phyloP scores from a whole-genome alignment of 441 rosid species.

The Erysimum cheiri region DNA sequence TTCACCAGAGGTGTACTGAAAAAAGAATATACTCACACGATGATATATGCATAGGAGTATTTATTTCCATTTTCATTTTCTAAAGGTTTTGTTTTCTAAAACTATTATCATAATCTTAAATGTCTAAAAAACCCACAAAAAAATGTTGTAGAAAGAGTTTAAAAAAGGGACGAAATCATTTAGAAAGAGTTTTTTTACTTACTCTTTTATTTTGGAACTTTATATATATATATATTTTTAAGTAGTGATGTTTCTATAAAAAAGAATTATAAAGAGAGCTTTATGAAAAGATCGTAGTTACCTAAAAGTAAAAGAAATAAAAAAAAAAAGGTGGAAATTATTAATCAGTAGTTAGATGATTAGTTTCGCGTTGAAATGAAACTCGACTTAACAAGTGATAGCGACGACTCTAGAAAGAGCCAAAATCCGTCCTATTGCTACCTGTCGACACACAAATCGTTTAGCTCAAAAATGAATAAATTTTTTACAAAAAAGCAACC shows the following conservation, averaged over 20 bases:
- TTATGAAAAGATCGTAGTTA: conserved; percentile 4
- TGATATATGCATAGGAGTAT: background rate
- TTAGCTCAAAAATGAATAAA: conserved; percentile 22
- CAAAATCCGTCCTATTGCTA: conserved; percentile 42
- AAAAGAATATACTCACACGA: conserved; percentile 1
- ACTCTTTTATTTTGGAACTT: too few species aligned
- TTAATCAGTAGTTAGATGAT: conserved; percentile 41
- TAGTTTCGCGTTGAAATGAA: conserved; percentile 36
- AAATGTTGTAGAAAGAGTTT: too few species aligned
- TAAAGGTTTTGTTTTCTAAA: too few species aligned
- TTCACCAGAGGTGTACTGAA: background rate
- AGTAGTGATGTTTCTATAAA: too few species aligned
- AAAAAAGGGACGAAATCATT: too few species aligned
- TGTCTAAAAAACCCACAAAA: too few species aligned
- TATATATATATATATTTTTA: too few species aligned
- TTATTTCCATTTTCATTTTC: background rate
- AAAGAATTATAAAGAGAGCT: background rate
- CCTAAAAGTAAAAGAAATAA: conserved; percentile 22
- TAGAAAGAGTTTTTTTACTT: too few species aligned
- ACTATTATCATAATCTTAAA: too few species aligned
- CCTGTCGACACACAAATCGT: conserved; percentile 45
- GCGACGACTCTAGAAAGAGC: conserved; percentile 45
- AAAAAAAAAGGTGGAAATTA: conserved; percentile 41
- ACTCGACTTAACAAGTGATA: conserved; percentile 43
- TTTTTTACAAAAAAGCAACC: conserved; percentile 35